These are phyloP conservation scores for Pyrus pyrifolia DNA, from an alignment of 306 rosid genomes.

Conservation along the genomic window DNA sequence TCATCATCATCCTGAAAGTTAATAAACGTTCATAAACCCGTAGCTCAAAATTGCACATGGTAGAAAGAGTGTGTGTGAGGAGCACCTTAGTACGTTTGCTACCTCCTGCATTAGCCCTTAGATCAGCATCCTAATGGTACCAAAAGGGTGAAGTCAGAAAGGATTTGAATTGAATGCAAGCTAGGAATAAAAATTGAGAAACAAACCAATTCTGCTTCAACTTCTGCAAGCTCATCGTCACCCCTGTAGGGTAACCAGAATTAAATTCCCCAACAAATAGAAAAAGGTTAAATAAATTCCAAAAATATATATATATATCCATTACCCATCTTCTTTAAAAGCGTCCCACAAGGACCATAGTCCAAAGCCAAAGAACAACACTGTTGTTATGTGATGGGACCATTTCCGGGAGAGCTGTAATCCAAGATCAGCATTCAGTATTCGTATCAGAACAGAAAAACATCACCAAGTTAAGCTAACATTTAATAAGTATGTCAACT, in stretches of 20 bases:
- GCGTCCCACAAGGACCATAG: conserved; percentile 92
- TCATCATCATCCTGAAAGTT: conserved; percentile 59
- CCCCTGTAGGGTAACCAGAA: conserved; percentile 47
- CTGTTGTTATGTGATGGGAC: conserved; percentile 79
- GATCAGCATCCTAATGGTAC: conserved; percentile 31
- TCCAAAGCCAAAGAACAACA: conserved; percentile 80
- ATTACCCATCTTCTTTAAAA: conserved; percentile 60
- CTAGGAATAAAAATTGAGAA: conserved; percentile 6
- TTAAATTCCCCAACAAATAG: conserved; percentile 5
- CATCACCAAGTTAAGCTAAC: no score
- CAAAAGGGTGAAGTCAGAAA: conserved; percentile 19
- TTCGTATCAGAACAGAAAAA: background rate
- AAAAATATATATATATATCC: background rate
- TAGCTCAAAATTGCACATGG: background rate
- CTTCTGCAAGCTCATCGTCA: conserved; percentile 84
- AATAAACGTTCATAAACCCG: background rate
- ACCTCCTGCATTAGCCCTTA: conserved; percentile 43
- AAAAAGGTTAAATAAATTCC: conserved; percentile 7
- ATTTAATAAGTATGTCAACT: no score
- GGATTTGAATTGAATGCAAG: conserved; percentile 8
- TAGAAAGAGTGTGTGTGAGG: no score
- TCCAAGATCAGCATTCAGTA: conserved; percentile 3
- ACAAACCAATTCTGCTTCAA: conserved; percentile 79
- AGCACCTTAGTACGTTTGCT: conserved; percentile 57
- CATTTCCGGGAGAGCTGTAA: conserved; percentile 74